Conservation (phyloP, 1,139 yeast genomes). For the Yamadazyma spencermartinsiae region DNA sequence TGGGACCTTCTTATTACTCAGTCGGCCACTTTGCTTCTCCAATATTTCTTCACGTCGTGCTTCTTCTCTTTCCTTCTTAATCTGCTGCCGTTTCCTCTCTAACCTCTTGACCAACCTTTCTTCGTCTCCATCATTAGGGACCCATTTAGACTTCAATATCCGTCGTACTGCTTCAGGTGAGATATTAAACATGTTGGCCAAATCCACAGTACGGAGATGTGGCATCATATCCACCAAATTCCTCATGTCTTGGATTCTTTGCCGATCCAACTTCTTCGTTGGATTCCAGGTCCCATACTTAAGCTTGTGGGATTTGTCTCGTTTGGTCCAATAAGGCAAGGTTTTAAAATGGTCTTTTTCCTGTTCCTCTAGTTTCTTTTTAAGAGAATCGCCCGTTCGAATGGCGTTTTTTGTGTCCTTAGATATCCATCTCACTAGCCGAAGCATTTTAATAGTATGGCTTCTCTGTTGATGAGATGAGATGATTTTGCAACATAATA, state of each 20-base stretch:
- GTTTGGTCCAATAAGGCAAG: slow-evolving; percentile 60
- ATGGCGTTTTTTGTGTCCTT: slow-evolving; percentile 5
- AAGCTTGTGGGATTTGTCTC: slow-evolving; percentile 59
- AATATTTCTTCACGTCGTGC: slow-evolving; percentile 2
- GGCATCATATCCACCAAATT: slow-evolving; percentile 59
- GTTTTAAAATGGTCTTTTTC: slow-evolving; percentile 9
- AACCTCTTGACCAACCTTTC: slow-evolving; percentile 49
- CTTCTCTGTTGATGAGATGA: background rate
- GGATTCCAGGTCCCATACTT: slow-evolving; percentile 75
- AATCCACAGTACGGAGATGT: slow-evolving; percentile 53
- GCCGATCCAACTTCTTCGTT: slow-evolving; percentile 62
- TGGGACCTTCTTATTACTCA: slow-evolving; percentile 2
- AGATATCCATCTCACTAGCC: slow-evolving; percentile 6
- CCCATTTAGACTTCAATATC: slow-evolving; percentile 76
- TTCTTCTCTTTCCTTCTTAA: slow-evolving; percentile 2
- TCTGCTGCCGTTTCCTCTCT: slow-evolving; percentile 26
- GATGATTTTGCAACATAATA: background rate
- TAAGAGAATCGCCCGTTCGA: slow-evolving; percentile 4
- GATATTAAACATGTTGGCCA: slow-evolving; percentile 65
- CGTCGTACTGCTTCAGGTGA: slow-evolving; percentile 86
- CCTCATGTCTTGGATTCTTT: slow-evolving; percentile 67
- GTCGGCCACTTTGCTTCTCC: slow-evolving; percentile 1
- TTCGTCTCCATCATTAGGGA: slow-evolving; percentile 58
- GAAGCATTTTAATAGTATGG: background rate
- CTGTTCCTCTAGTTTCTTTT: slow-evolving; percentile 6